Conservation (phyloP, 2,329 filamentous ascomycete species). For the Ophiostoma fasciatum region DNA sequence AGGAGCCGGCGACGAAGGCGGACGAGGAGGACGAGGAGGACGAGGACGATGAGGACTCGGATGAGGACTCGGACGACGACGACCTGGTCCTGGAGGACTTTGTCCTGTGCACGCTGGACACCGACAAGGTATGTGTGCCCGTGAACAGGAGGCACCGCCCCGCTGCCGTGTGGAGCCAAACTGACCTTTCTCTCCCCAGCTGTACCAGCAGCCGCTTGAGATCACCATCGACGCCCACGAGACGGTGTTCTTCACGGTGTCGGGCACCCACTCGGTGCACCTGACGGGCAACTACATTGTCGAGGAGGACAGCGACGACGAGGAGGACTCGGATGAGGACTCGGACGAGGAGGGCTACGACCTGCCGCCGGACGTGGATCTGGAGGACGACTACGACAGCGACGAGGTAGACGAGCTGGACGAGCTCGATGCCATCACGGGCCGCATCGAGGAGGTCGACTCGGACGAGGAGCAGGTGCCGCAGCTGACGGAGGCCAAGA, state of each 20-base stretch:
- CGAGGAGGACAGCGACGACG: constrained; percentile 47
- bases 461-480: constrained; percentile 62
- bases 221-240: constrained; percentile 83
- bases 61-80: constrained; percentile 43
- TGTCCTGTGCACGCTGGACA: constrained; percentile 90
- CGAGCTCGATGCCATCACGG: constrained; percentile 51
- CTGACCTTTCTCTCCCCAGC: too few relatives aligned
- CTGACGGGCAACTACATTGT: constrained; percentile 95
- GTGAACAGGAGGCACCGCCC: too few relatives aligned
- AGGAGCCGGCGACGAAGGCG: constrained; percentile 10
- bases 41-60: constrained; percentile 30
- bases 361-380: constrained; percentile 62
- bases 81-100: constrained; percentile 68
- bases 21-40: constrained; percentile 14
- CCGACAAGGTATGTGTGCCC: constrained; percentile 68
- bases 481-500: constrained; percentile 39
- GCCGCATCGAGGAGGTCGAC: constrained; percentile 67
- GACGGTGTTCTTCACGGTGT: constrained; percentile 81
- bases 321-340: constrained; percentile 45
- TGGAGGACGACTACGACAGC: constrained; percentile 56
- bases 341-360: constrained; percentile 57
- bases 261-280: constrained; percentile 78
- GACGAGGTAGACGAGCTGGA: constrained; percentile 67
- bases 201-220: constrained; percentile 90
- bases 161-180: too few relatives aligned